Base-by-base conservation (phyloP, 2,329 filamentous ascomycete genomes). In the Elsinoe fawcettii region DNA sequence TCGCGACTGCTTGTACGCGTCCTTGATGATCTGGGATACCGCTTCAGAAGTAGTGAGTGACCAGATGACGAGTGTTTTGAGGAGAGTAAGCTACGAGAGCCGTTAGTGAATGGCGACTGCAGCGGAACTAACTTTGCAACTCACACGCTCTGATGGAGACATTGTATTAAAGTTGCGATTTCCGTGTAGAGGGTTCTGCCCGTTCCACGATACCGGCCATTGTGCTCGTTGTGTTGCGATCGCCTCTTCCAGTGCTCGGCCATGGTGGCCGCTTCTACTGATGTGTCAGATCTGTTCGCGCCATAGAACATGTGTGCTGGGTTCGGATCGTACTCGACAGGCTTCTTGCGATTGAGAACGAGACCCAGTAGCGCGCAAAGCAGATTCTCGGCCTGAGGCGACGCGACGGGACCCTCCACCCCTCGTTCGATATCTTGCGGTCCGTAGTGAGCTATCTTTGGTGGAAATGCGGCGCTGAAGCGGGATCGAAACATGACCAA, bases 401-500 rank as follows among this genome's bases (percentile, higher is more conserved):
- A 89, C 2, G 92, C 91, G 20, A 85, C 74, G 51, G 80, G 74
- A 69, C 92, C 88, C 60, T 85, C 83, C 54, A 96, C 82, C 54
- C 93, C 93, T 70, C 81, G 80, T 73, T 99, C 93, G 60, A 99
- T 82, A 72, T 99, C 95, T 73, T 99, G 92, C 11, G 93, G 93
- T 20, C 93, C 93, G 64, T 95, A 90, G 69, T 96, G 88, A 63
- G 88, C 80, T 34, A 95, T 79, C 30, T 90, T 93, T 72, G 90
- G 87, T 49, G 91, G 87, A 64, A 99, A 93, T 60, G 84, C 87
- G 60, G 96, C 90, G 73, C 81, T 85, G 73, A 99, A 97, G 68
- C 93, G 89, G 72, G 88, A 87, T 71, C 92, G 85, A 74, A 97
- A 99, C 89, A 96, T 96, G 64, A 97, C 90, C 72, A 99, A 88